Evolutionary conservation across 495 filamentous ascomycete genomes (phyloP), one percentile per base, ranked within the genome.

Genomic region (Hyaloscypha variabilis): DNA sequence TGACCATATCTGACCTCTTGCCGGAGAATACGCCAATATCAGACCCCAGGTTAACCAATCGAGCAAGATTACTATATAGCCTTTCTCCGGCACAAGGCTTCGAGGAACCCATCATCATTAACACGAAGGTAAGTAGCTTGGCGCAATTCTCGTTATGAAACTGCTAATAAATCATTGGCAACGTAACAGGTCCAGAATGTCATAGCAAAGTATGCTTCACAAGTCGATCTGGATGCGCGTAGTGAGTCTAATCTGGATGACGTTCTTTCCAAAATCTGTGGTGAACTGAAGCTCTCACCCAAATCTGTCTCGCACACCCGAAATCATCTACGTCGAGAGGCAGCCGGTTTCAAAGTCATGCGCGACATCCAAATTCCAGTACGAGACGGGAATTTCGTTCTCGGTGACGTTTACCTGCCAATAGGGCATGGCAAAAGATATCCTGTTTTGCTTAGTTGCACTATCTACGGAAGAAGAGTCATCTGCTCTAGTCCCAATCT

Each of bases 71-170:
- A 34, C 58, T 60, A 10, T 60, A 46, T 34, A 60, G 58, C 25
- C 36, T 60, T 23, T 42, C 58, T 49, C 58, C 58, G n/a, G 58
- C 58, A 8, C 58, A 60, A 49, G 58, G 58, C 13, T 60, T 60
- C 25, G 58, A 60, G 24, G 5, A 17, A 26, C 58, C 58, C 11
- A 49, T 60, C n/a, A 34, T 60, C 11, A 60, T 60, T 24, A 24
- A 60, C 24, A 49, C 29, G 36, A 49, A 60, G 5, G 58, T 60
- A 60, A 60, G 58, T 60, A 34, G 29, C 55, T 26, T 21, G 21
- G 8, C 10, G 19, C 52, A 10, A 54, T 54, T 23, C 51, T 54
- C 8, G 51, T 14, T 54, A 10, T 54, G 21, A 54, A 14, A 54
- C 19, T 19, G 39, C 39, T 54, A 58, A 34, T 58, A 29, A 29